phyloP scores from a whole-genome alignment of 495 filamentous ascomycete genomes.

The Talaromyces trachyspermus region DNA sequence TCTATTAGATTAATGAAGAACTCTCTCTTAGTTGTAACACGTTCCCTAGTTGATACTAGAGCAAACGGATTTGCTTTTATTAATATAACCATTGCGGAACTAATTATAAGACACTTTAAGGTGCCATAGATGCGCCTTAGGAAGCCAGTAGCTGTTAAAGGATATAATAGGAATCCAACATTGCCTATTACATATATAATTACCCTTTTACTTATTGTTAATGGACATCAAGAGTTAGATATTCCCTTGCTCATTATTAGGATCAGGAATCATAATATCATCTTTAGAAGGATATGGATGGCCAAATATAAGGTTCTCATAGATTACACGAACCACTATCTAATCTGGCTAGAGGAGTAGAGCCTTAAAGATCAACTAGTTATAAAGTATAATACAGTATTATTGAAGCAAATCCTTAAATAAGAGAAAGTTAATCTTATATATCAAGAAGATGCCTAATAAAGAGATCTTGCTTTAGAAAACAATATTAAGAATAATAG shows the following conservation, averaged over 20 bases:
- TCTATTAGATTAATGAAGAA: constrained; percentile 7
- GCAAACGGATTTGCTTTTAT: constrained; percentile 1
- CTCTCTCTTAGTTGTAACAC: not conserved
- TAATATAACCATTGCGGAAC: not conserved
- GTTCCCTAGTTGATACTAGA: constrained; percentile 3
- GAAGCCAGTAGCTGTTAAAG: constrained; percentile 16
- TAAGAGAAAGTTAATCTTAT: too few species aligned
- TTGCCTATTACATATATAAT: constrained; percentile 4
- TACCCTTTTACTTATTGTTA: not conserved
- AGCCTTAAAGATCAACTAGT: not conserved
- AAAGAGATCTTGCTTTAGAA: too few species aligned
- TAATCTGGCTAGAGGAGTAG: not conserved
- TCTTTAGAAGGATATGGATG: constrained; percentile 5
- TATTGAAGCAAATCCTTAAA: not conserved
- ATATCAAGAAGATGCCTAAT: too few species aligned
- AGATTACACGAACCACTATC: not conserved
- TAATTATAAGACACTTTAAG: too few species aligned
- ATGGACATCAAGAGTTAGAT: not conserved
- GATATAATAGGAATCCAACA: constrained; percentile 22
- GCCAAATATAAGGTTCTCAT: not conserved
- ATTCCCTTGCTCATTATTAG: constrained; percentile 3
- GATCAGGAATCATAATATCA: constrained; percentile 7
- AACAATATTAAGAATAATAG: too few species aligned
- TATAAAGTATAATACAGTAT: not conserved
- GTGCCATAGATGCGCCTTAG: too few species aligned